Base-by-base conservation (phyloP, 441 rosid species). In the Hura crepitans region DNA sequence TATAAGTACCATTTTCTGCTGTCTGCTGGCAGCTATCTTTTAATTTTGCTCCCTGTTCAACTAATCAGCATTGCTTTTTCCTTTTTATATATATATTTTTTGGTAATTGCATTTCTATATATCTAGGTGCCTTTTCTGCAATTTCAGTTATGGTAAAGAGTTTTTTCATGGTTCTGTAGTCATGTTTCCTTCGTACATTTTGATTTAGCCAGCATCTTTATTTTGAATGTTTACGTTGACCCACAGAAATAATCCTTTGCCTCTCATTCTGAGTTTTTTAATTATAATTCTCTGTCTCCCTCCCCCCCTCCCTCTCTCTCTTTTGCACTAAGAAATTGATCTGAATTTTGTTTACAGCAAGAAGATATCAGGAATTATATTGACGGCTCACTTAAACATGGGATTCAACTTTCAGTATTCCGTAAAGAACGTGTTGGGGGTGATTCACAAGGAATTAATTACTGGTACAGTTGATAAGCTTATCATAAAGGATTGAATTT, bases 401-500 rank as follows among this genome's bases (percentile, higher is more conserved):
- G 98, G 31, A 83, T 85, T 74, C 97, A 85, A 69, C 94, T 89
- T 75, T 81, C 97, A 46, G 77, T 81, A 70, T 92, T 96, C 66
- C 97, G 99, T 51, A 93, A 85, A 86, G 97, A 92, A 72, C 98
- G 97, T 28, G 63, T 83, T 61, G 99, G 99, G 75, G 99, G 99
- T 74, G 98, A 96, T 85, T 92, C 96, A 30, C 86, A 85, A 77
- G 99, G 98, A 78, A 84, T 93, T 74, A 85, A 83, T 82, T 96
- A 88, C 75, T 96, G 99, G 99, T 96, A 76, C 72, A 79, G 72
- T 67, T 20, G 49, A 59, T 72, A 66, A 72, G 65, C 72, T 71
- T 71, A 35, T 66, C 17, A 49, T 11, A 39, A 47, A 42, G 56
- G 62, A 57, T 61, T 62, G 25, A 53, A 43, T 57, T 33, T 58